Base-by-base conservation (phyloP, 1,284 basidiomycete genomes). In the Trametes hirsuta region DNA sequence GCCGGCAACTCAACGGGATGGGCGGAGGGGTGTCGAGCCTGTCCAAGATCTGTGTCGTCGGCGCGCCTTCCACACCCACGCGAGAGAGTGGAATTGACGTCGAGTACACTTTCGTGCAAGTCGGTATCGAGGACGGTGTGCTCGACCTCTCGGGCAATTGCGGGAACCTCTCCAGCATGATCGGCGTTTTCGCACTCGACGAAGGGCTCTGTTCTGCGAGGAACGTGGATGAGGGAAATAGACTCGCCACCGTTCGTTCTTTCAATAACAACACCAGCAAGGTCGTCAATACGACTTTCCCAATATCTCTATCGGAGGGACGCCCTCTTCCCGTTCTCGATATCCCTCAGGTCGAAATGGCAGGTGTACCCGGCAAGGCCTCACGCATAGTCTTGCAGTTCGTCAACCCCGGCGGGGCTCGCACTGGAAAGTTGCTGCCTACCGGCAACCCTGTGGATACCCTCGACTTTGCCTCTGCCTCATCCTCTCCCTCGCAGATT, bases 1-100 rank as follows among this genome's bases (percentile, higher is more conserved):
- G 84, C 4, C 79, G 91, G 11, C 93, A 95, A 75, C 81, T 94
- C 21, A 88, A 94, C 67, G 93, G 88, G 6, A 90, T 90, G 87
- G 93, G 93, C 9, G 92, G 93, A 3, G 93, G 93, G 2, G 78
- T 91, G 36, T 89, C 86, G 5, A 91, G 88, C 53, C 80, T 93
- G 5, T 92, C 89, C 50, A 95, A 95, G 71, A 84, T 91, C n/a
- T 87, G 85, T 64, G 81, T 94, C 35, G 84, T 94, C 2, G 83
- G 81, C 4, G 63, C 76, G 41, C 78, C 84, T 12, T 76, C 81
- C 0, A 67, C 73, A 0, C 69, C 71, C 11, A 78, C 79, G 48
- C 68, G 67, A 47, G 71, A 71, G 2, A 60, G 76, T 36, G 81
- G 80, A 12, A 75, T 85, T 22, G 82, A 87, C 45, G 81, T 82